Evolutionary conservation across 495 filamentous ascomycete genomes (phyloP), one percentile per base, ranked within the genome.

Genomic region (Xylaria longipes): DNA sequence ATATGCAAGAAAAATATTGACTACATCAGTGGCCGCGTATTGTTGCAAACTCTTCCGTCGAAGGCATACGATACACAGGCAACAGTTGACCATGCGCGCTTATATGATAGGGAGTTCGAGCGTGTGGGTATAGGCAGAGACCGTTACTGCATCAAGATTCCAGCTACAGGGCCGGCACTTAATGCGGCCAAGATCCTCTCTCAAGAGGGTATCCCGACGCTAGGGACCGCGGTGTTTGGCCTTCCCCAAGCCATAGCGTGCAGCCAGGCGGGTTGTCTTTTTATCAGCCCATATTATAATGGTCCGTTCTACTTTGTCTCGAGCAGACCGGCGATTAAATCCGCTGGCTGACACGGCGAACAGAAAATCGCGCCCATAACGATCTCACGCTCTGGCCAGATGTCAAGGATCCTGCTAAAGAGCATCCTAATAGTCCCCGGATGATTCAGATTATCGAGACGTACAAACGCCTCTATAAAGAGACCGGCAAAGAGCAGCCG

Each of bases 1-100:
- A 75, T 85, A 73, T 83, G 80, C 74, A 81, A 79, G 71, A 78
- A 78, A 60, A 83, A 81, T 61, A 82, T 85, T 58, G 78, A 80
- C 71, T 73, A 77, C 61, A 82, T 85, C 56, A 68, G 73, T 54
- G 82, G 81, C 60, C 81, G 81, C 17, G 80, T 82, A 31, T 73
- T 85, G 20, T 73, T 84, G 11, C 82, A 85, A 69, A 79, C 76
- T 22, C 74, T 79, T 12, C 81, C 81, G 11, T 81, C 78, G 1
- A 71, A 80, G 33, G 83, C 80, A 33, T 85, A 85, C 72, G 71
- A 77, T 62, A 75, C 72, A n/a, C 74, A 76, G 52, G 76, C 77
- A 27, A 80, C 79, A 33, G 73, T 85, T 22, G 79, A 76, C 31
- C 81, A 84, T 69, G 81, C 79, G 22, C 82, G 80, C 6, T 58